phyloP scores from a whole-genome alignment of 805 yeast genomes.

The Wickerhamomyces queroliae region DNA sequence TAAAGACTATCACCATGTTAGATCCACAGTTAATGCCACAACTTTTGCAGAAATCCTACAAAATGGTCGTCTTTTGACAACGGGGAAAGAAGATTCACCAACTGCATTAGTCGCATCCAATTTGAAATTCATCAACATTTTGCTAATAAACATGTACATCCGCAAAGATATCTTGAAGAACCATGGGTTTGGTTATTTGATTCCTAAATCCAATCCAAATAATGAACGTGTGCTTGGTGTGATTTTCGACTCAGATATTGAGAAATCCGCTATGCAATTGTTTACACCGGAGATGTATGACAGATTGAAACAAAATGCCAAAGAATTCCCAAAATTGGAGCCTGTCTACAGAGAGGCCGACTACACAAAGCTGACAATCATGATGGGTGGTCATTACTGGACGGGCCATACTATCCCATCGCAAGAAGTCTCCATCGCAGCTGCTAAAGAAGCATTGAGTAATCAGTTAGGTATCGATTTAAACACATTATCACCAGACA shows the following conservation, averaged over 20 bases:
- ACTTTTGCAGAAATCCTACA: slow-evolving; percentile 24
- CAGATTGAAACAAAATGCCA: slow-evolving; percentile 13
- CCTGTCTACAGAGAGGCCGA: slow-evolving; percentile 12
- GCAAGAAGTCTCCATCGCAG: slow-evolving; percentile 17
- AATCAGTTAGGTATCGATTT: slow-evolving; percentile 31
- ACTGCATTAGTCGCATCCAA: slow-evolving; percentile 13
- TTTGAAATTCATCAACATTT: slow-evolving; percentile 34
- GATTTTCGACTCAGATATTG: slow-evolving; percentile 85
- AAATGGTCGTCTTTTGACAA: slow-evolving; percentile 20
- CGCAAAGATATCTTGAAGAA: slow-evolving; percentile 37
- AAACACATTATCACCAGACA: slow-evolving; percentile 15
- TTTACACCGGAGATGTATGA: slow-evolving; percentile 9
- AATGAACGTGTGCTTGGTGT: slow-evolving; percentile 70
- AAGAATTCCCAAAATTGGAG: slow-evolving; percentile 1
- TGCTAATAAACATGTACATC: slow-evolving; percentile 64
- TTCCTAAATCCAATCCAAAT: slow-evolving; percentile 50
- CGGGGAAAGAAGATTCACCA: slow-evolving; percentile 7
- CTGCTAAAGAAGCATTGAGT: slow-evolving; percentile 33
- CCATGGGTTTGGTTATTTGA: slow-evolving; percentile 83
- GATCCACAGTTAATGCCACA: slow-evolving; percentile 49
- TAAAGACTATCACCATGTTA: slow-evolving; percentile 43
- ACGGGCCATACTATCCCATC: slow-evolving; percentile 19
- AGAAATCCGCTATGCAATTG: slow-evolving; percentile 40
- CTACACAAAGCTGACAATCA: slow-evolving; percentile 73
- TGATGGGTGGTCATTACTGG: slow-evolving; percentile 83